A percentile compares a stretch with the other conserved stretches of the same genome.
phyloP scores from a whole-genome alignment of 805 yeast species.

The Metschnikowia continentalis region DNA sequence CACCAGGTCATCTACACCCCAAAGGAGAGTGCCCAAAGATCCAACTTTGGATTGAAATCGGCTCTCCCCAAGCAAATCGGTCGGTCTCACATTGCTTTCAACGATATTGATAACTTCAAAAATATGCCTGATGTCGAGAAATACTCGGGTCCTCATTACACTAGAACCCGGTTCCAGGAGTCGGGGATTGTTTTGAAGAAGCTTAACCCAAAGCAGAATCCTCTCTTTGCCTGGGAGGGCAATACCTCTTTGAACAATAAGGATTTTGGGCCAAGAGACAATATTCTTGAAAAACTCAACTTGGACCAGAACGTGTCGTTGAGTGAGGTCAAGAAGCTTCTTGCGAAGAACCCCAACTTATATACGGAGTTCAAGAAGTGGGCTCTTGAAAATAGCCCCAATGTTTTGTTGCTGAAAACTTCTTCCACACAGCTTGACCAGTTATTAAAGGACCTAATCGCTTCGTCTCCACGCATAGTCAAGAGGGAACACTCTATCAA shows the following conservation, averaged over 20 bases:
- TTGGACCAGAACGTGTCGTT: slow-evolving; percentile 25
- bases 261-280: slow-evolving; percentile 19
- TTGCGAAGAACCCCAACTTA: slow-evolving; percentile 41
- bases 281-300: slow-evolving; percentile 30
- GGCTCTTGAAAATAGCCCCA: slow-evolving; percentile 49
- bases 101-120: slow-evolving; percentile 63
- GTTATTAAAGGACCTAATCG: slow-evolving; percentile 33
- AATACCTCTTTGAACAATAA: slow-evolving; percentile 17
- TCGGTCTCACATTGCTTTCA: slow-evolving; percentile 55
- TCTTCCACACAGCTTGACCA: slow-evolving; percentile 22
- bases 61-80: slow-evolving; percentile 61
- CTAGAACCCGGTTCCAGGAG: slow-evolving; percentile 64
- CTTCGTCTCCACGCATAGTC: slow-evolving; percentile 17
- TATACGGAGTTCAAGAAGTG: slow-evolving; percentile 53
- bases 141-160: slow-evolving; percentile 54
- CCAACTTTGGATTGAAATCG: slow-evolving; percentile 74
- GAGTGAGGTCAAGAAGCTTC: slow-evolving; percentile 27
- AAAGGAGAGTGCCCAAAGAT: slow-evolving; percentile 56
- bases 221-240: slow-evolving; percentile 38
- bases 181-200: slow-evolving; percentile 49
- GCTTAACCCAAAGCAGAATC: slow-evolving; percentile 30
- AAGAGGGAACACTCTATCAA: slow-evolving; percentile 21
- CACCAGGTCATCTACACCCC: slow-evolving; percentile 73
- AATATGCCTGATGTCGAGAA: slow-evolving; percentile 71
- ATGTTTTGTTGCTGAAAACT: slow-evolving; percentile 24